Conservation (phyloP, 2,329 filamentous ascomycete genomes). For the Thermochaetoides dissita region DNA sequence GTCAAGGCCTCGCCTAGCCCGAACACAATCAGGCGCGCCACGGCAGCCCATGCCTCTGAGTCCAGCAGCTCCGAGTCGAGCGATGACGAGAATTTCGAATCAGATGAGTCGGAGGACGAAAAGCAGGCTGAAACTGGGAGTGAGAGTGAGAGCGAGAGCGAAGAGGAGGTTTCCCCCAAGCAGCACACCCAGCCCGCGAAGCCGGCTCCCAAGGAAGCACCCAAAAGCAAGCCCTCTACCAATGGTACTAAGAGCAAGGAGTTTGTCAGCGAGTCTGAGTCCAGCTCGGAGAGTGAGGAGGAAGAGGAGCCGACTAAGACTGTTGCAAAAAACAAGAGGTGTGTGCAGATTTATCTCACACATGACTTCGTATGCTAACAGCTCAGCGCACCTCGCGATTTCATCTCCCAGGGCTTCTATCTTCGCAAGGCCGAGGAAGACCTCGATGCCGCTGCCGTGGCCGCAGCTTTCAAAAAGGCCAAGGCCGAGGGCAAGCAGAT, state of each 20-base stretch:
- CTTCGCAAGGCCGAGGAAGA: conserved; percentile 35
- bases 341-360: conserved; percentile 1
- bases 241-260: conserved; percentile 13
- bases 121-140: conserved; percentile 4
- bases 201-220: conserved; percentile 2
- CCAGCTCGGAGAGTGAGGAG: conserved; percentile 13
- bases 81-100: conserved; percentile 4
- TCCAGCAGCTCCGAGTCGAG: conserved; percentile 6
- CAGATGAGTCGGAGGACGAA: conserved; percentile 1
- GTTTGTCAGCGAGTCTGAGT: conserved; percentile 11
- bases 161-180: conserved; percentile 9
- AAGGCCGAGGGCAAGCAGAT: conserved; percentile 57
- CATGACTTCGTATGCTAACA: conserved; percentile 9
- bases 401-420: conserved; percentile 38
- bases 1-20: background rate
- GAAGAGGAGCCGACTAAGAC: conserved; percentile 26
- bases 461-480: conserved; percentile 42
- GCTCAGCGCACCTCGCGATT: conserved; percentile 20
- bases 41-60: conserved; percentile 4
- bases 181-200: conserved; percentile 9
- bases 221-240: conserved; percentile 1
- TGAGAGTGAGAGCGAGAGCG: conserved; percentile 16
- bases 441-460: conserved; percentile 29
- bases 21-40: background rate
- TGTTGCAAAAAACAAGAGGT: conserved; percentile 15